Evolutionary conservation across 768 basidiomycete species (phyloP), one percentile per base, ranked within the genome.

Genomic region (Clitopilus passeckerianus): DNA sequence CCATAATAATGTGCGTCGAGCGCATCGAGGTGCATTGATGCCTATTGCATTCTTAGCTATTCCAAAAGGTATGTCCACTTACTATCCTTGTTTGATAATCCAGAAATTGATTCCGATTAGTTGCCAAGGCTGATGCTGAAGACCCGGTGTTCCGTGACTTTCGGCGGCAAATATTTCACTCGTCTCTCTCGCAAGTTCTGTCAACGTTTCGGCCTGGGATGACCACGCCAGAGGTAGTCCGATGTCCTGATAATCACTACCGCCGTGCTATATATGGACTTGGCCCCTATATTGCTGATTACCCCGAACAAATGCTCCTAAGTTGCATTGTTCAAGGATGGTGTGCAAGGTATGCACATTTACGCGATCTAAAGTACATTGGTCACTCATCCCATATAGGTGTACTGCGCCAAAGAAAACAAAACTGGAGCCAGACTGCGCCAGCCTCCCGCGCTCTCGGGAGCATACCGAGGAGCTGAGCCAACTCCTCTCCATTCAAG

Each of bases 271-370:
- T 70, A 2, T 70, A 64, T 56, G 59, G 59, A n/a, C 43, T 68
- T 33, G 68, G 68, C 18, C 67, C 68, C 43, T 69, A 68, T 56
- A 68, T 69, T 54, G 67, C 62, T 10, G 67, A 69, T 56, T 69
- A 69, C 50, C 67, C 65, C 8, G 68, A 69, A 57, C 68, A 69
- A 58, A 60, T 62, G 3, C 37, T 55, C 18, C 59, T 70, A 12
- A 35, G 65, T 6, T 37, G 66, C 18, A 64, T 68, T 34, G 64
- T 70, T 18, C 61, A 65, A 44, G 59, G 54, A 3, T 68, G 67
- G 67, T 70, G 67, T 61, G 60, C 66, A 24, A 63, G 61, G 67
- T 69, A 56, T 15, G 62, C n/a, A n/a, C 15, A 22, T 52, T 63
- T 22, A 35, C 34, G 22, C 27, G n/a, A 34, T 46, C 18, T 52